These are phyloP conservation scores for Vittaforma corneae DNA, from an alignment of 371 early-diverging fungal species.

Conservation along the genomic window DNA sequence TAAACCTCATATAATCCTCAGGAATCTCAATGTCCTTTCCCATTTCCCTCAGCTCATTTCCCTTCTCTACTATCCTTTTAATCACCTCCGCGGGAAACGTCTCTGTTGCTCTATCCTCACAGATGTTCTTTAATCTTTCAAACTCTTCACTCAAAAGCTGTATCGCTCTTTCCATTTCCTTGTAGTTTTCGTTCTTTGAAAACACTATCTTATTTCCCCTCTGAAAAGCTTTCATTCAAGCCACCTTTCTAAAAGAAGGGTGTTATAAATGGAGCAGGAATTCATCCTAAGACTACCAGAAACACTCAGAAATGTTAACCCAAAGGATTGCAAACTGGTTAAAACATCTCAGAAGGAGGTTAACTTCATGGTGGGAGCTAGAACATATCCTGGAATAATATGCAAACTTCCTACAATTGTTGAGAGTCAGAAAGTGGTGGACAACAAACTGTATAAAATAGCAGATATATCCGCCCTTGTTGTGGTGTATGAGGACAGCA, in stretches of 20 bases:
- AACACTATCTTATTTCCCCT: neutral
- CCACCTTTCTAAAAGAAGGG: neutral
- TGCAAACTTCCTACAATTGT: constrained; percentile 85
- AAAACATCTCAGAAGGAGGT: constrained; percentile 13
- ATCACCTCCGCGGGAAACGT: neutral
- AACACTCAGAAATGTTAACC: constrained; percentile 31
- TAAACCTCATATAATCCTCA: too few relatives aligned
- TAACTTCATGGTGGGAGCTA: constrained; percentile 12
- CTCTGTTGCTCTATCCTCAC: neutral
- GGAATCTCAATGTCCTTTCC: too few relatives aligned
- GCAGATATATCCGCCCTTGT: constrained; percentile 63
- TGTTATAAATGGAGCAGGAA: constrained; percentile 54
- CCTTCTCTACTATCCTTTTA: neutral
- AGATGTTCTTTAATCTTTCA: neutral
- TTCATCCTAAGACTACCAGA: constrained; percentile 54
- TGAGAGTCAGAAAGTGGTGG: constrained; percentile 82
- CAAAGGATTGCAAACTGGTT: constrained; percentile 17
- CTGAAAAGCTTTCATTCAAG: neutral
- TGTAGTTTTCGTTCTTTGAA: neutral
- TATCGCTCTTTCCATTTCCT: neutral
- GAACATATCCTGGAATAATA: constrained; percentile 54
- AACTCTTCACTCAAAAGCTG: neutral
- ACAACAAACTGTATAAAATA: constrained; percentile 84
- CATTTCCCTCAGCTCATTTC: neutral
- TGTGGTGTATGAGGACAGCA: constrained; percentile 37